Evolutionary conservation across 495 filamentous ascomycete genomes (phyloP), one percentile per base, ranked within the genome.

Genomic region (Hyaloscypha hepaticicola): DNA sequence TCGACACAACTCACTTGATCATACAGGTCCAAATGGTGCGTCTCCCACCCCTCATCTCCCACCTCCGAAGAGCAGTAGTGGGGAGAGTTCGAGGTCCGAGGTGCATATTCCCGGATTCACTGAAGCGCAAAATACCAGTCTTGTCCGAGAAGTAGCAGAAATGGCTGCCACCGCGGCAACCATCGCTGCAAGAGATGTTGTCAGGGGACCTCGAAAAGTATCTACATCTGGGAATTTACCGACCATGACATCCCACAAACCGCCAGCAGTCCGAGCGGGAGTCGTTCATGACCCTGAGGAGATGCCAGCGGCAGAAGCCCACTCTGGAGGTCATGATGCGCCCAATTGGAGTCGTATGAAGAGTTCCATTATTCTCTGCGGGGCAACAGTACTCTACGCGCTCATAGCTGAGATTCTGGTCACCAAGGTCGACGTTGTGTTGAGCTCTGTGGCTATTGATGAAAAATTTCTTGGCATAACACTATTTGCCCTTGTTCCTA

Each of bases 381-480:
- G 87, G 8, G 95, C 95, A 29, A 99, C 95, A 0, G 65, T 99
- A 21, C 85, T 96, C 58, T 99, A 99, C 72, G 96, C 95, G 24
- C 77, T 98, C 59, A 95, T 99, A 70, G 95, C 95, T 22, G 95
- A 99, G 77, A 97, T 99, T 41, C 79, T 99, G 22, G 95, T 99
- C 51, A 88, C 96, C 72, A 98, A 93, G 0, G 95, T 99, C 9
- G 95, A 99, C 72, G 89, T 94, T 12, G 96, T 99, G 6, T 76
- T 99, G 52, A 85, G 92, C 64, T 90, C 88, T 72, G 87, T 95
- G 41, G 88, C 93, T 51, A 90, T 99, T 71, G 93, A 97, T 72
- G 93, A 97, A 72, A 99, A 99, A 73, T 99, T 99, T 76, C 82
- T 99, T 57, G 95, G 95, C 50, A 96, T 99, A 66, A 98, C 96